Conservation (phyloP, 306 rosid genomes). For the Begonia masoniana region DNA sequence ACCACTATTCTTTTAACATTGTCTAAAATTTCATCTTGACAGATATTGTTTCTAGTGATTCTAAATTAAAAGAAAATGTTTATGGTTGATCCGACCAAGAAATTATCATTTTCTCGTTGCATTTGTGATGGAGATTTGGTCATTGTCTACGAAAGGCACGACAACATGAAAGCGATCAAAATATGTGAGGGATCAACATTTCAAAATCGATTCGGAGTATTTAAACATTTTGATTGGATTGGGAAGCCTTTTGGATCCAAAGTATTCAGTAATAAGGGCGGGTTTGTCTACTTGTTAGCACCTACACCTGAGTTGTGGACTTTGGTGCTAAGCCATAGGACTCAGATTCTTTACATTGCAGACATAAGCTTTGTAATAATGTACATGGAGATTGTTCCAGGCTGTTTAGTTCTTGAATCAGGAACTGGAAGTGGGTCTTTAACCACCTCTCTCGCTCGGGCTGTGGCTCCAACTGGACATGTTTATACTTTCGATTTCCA, state of each 20-base stretch:
- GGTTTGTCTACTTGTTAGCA: conserved; percentile 74
- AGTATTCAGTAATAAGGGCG: conserved; percentile 68
- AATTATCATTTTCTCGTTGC: conserved; percentile 40
- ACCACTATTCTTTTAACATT: too few species aligned
- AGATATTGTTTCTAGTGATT: conserved; percentile 2
- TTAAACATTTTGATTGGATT: conserved; percentile 77
- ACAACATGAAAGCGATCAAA: conserved; percentile 59
- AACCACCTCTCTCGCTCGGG: conserved; percentile 76
- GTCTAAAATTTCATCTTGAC: neutral
- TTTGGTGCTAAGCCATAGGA: conserved; percentile 73
- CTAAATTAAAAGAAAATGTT: conserved; percentile 38
- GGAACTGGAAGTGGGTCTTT: conserved; percentile 96
- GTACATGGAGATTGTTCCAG: conserved; percentile 74
- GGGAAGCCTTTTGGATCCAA: conserved; percentile 82
- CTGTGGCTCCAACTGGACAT: conserved; percentile 67
- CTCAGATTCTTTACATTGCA: conserved; percentile 81
- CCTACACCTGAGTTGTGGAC: conserved; percentile 90
- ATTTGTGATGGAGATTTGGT: conserved; percentile 61
- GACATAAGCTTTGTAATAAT: conserved; percentile 76
- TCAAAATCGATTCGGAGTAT: conserved; percentile 72
- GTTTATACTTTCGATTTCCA: conserved; percentile 82
- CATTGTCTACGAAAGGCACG: conserved; percentile 68
- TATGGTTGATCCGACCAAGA: conserved; percentile 30
- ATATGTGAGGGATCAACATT: conserved; percentile 49
- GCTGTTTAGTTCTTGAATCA: conserved; percentile 72